Evolutionary conservation across 495 filamentous ascomycete species (phyloP).

Genomic region (Pseudevernia furfuracea): DNA sequence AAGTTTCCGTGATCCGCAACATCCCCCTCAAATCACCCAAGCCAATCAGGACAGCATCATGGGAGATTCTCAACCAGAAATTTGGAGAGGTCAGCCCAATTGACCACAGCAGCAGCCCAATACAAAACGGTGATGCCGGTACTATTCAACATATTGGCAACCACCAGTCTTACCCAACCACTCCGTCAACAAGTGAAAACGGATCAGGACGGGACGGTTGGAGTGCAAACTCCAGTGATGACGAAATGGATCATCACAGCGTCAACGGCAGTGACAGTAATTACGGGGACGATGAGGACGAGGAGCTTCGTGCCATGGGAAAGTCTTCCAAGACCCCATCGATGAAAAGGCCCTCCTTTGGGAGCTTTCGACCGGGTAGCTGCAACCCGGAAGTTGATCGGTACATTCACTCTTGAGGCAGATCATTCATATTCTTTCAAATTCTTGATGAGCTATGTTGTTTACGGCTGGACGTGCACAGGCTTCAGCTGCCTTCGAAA

Average conservation of each 20-base stretch:
- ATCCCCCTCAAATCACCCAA: constrained; percentile 17
- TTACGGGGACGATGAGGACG: constrained; percentile 22
- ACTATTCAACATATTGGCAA: neutral
- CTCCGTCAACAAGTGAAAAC: constrained; percentile 19
- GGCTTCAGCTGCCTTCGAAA: neutral
- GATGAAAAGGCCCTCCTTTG: constrained; percentile 5
- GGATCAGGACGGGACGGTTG: constrained; percentile 19
- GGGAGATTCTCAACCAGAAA: constrained; percentile 19
- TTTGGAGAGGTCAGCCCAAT: constrained; percentile 12
- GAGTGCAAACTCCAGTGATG: constrained; percentile 26
- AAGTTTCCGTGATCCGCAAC: constrained; percentile 7
- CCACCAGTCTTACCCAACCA: constrained; percentile 13
- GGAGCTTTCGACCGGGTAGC: constrained; percentile 11
- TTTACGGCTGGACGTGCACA: neutral
- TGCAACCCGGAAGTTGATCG: constrained; percentile 24
- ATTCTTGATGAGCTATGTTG: neutral
- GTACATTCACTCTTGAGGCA: constrained; percentile 27
- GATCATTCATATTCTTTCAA: neutral
- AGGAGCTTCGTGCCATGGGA: constrained; percentile 4
- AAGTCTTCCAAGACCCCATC: constrained; percentile 7
- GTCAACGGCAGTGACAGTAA: constrained; percentile 23
- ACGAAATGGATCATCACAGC: constrained; percentile 27
- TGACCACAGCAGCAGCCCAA: constrained; percentile 8
- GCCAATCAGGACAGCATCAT: constrained; percentile 20
- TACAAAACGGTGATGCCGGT: constrained; percentile 8